Percentiles rank a stretch among this genome's conserved stretches.
Evolutionary conservation across 2,329 filamentous ascomycete genomes (phyloP).

Genomic region (Paecilomyces sp.): DNA sequence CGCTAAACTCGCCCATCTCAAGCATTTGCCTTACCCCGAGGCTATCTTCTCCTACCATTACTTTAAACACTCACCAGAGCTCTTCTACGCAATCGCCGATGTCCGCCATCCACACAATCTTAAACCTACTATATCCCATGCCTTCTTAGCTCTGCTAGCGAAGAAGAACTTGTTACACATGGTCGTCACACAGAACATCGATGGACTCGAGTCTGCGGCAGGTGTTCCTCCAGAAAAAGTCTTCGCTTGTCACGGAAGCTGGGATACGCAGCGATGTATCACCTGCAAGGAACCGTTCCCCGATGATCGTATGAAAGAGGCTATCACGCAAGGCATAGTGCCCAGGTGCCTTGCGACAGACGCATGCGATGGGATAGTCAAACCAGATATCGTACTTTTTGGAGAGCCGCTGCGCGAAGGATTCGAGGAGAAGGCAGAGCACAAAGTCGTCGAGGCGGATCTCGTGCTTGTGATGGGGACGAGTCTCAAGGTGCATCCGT

Average conservation of each 20-base stretch:
- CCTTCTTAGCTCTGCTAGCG: slow-evolving; percentile 69
- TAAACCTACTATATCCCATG: slow-evolving; percentile 73
- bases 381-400: slow-evolving; percentile 84
- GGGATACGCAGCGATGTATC: slow-evolving; percentile 74
- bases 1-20: slow-evolving; percentile 68
- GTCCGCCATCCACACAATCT: slow-evolving; percentile 83
- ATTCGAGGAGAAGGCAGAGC: slow-evolving; percentile 49
- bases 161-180: slow-evolving; percentile 67
- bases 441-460: slow-evolving; percentile 53
- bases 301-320: slow-evolving; percentile 59
- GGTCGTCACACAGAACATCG: slow-evolving; percentile 88
- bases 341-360: slow-evolving; percentile 52
- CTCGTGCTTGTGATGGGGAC: slow-evolving; percentile 72
- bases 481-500: slow-evolving; percentile 71
- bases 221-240: slow-evolving; percentile 69
- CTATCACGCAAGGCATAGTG: slow-evolving; percentile 58
- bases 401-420: slow-evolving; percentile 57
- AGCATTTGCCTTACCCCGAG: slow-evolving; percentile 73
- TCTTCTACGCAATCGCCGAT: slow-evolving; percentile 78
- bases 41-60: slow-evolving; percentile 81
- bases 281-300: slow-evolving; percentile 65
- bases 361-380: slow-evolving; percentile 64
- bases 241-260: slow-evolving; percentile 80
- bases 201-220: slow-evolving; percentile 75
- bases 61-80: slow-evolving; percentile 68